Evolutionary conservation across 106 monocot genomes (phyloP).

Genomic region (Dendrobium officinale): DNA sequence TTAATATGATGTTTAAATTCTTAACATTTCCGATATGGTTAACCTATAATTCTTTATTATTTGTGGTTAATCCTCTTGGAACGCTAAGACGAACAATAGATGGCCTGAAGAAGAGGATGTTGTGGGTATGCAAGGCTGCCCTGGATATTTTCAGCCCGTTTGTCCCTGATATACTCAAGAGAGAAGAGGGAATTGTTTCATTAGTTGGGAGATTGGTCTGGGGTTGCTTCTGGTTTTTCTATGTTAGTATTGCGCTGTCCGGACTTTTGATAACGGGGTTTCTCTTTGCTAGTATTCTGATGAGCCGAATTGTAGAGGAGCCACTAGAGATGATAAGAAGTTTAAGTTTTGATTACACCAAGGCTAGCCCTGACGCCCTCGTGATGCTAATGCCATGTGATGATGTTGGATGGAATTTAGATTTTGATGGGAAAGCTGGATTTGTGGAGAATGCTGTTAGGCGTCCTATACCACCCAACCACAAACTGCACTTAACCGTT

Average conservation of each 20-base stretch:
- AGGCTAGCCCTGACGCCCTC: slow-evolving; percentile 59
- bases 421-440: slow-evolving; percentile 8
- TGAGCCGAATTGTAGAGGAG: slow-evolving; percentile 49
- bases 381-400: slow-evolving; percentile 36
- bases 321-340: slow-evolving; percentile 45
- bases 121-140: slow-evolving; percentile 8
- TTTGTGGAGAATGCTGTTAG: neutral
- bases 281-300: slow-evolving; percentile 35
- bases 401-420: slow-evolving; percentile 4
- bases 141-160: slow-evolving; percentile 7
- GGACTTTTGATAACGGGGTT: slow-evolving; percentile 49
- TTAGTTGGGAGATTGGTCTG: slow-evolving; percentile 28
- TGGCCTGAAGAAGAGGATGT: slow-evolving; percentile 13
- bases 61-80: slow-evolving; percentile 55
- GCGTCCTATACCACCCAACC: slow-evolving; percentile 32
- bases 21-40: slow-evolving; percentile 48
- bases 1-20: slow-evolving; percentile 28
- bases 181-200: slow-evolving; percentile 14
- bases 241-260: slow-evolving; percentile 41
- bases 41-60: slow-evolving; percentile 26
- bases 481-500: slow-evolving; percentile 46
- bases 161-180: slow-evolving; percentile 14
- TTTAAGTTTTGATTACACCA: slow-evolving; percentile 85
- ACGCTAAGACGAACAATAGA: slow-evolving; percentile 17
- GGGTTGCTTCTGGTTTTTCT: slow-evolving; percentile 67